These are phyloP conservation scores for Aspergillus olivimuriae DNA, from an alignment of 495 filamentous ascomycete species.

Conservation along the genomic window DNA sequence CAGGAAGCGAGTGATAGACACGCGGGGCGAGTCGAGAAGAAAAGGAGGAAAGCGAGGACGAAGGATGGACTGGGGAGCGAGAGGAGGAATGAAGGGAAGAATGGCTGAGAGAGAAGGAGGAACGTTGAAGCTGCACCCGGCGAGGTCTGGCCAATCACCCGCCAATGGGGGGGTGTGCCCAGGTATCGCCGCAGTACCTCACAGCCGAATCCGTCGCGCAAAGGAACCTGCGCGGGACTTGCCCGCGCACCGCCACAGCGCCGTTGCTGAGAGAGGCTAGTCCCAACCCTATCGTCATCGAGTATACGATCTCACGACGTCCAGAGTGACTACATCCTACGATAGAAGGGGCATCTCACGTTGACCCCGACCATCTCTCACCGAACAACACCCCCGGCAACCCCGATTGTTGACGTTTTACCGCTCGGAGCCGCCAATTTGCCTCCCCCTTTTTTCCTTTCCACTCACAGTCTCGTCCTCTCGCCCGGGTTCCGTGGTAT, in stretches of 20 bases:
- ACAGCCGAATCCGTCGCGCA: no score
- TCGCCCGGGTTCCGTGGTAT: conserved; percentile 5
- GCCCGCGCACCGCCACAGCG: not conserved
- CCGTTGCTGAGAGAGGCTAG: not conserved
- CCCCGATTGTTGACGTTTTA: conserved; percentile 3
- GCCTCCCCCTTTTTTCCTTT: conserved; percentile 13
- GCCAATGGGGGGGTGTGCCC: no score
- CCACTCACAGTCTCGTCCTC: conserved; percentile 22
- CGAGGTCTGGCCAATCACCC: conserved; percentile 11
- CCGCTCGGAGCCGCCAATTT: conserved; percentile 2
- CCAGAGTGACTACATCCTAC: no score
- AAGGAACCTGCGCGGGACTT: not conserved
- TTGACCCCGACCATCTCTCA: not conserved
- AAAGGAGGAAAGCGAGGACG: conserved; percentile 2
- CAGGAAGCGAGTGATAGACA: conserved; percentile 3
- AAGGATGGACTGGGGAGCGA: no score
- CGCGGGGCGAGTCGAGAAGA: conserved; percentile 1
- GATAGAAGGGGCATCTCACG: not conserved
- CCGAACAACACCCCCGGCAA: not conserved
- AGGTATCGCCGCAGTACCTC: no score
- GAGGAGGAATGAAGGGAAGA: conserved; percentile 6
- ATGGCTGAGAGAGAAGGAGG: not conserved
- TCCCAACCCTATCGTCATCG: no score
- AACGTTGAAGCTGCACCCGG: conserved; percentile 11
- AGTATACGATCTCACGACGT: no score